A percentile compares a stretch with the other conserved stretches of the same genome.
Evolutionary conservation across 257 asterid genomes (phyloP).

Genomic region (Perilla frutescens): DNA sequence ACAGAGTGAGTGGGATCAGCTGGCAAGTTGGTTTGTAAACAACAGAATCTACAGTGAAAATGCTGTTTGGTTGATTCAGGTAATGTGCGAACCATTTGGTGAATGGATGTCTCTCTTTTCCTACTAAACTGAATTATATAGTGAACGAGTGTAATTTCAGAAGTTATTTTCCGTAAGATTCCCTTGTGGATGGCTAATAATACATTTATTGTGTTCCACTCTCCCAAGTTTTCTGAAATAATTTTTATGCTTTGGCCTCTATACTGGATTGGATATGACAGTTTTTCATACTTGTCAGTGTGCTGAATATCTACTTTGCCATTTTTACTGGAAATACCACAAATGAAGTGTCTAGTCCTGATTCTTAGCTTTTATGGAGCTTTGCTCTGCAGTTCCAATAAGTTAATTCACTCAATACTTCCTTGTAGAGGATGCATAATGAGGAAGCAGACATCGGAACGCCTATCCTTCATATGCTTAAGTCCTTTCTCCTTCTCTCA

Average conservation of each 20-base stretch:
- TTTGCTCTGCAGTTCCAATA: neutral
- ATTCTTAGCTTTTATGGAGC: neutral
- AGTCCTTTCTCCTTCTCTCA: slow-evolving; percentile 6
- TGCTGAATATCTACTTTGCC: slow-evolving; percentile 6
- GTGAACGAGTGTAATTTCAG: slow-evolving; percentile 17
- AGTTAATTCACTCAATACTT: slow-evolving; percentile 9
- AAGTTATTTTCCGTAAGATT: slow-evolving; percentile 8
- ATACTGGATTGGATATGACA: slow-evolving; percentile 5
- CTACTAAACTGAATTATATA: slow-evolving; percentile 18
- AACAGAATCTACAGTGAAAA: slow-evolving; percentile 73
- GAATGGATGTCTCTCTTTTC: slow-evolving; percentile 21
- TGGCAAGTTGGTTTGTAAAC: slow-evolving; percentile 93
- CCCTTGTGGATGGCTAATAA: slow-evolving; percentile 13
- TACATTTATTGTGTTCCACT: slow-evolving; percentile 14
- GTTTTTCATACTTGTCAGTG: neutral
- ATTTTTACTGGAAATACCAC: slow-evolving; percentile 16
- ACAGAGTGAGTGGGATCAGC: slow-evolving; percentile 95
- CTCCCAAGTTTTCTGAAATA: slow-evolving; percentile 4
- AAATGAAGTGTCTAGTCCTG: neutral
- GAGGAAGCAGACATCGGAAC: slow-evolving; percentile 8
- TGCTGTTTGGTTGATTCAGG: slow-evolving; percentile 98
- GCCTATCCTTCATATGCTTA: neutral
- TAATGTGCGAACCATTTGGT: slow-evolving; percentile 35
- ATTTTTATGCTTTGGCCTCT: slow-evolving; percentile 20
- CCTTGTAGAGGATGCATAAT: slow-evolving; percentile 30